Conservation (phyloP, 371 early-diverging fungal genomes). For the Mucor lusitanicus region DNA sequence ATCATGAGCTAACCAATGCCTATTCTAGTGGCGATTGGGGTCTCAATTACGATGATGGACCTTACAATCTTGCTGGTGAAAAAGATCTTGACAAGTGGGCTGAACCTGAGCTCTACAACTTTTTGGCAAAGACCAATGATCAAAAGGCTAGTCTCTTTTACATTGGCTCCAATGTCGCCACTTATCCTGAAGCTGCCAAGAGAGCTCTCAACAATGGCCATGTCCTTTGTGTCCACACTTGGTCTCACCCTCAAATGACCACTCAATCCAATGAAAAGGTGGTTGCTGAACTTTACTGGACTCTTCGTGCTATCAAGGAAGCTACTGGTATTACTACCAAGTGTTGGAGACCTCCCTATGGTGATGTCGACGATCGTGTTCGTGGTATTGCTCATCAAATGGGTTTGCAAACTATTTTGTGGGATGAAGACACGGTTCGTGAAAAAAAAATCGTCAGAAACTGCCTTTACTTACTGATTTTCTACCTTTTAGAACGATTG, state of each 20-base stretch:
- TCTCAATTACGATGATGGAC: conserved; percentile 53
- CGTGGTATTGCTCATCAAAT: conserved; percentile 56
- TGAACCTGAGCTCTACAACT: conserved; percentile 53
- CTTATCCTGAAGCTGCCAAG: conserved; percentile 46
- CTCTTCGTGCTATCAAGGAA: conserved; percentile 55
- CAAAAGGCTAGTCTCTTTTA: conserved; percentile 42
- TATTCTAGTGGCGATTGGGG: conserved; percentile 46
- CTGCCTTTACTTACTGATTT: background rate
- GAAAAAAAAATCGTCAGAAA: too few species aligned
- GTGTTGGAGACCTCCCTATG: conserved; percentile 61
- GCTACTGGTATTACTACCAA: conserved; percentile 53
- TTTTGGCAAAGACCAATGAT: conserved; percentile 39
- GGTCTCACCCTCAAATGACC: conserved; percentile 65
- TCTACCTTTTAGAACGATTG: conserved; percentile 34
- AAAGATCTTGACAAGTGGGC: conserved; percentile 32
- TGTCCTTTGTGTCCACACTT: conserved; percentile 55
- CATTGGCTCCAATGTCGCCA: conserved; percentile 52
- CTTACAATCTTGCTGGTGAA: conserved; percentile 33
- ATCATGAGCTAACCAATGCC: too few species aligned
- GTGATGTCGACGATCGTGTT: conserved; percentile 58
- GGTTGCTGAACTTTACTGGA: conserved; percentile 61
- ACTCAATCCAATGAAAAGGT: conserved; percentile 53
- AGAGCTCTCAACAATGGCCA: conserved; percentile 53
- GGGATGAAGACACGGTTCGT: conserved; percentile 41
- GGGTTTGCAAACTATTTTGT: conserved; percentile 47